These are phyloP conservation scores for Rhodotorula toruloides DNA, from an alignment of 768 basidiomycete species.

Conservation along the genomic window DNA sequence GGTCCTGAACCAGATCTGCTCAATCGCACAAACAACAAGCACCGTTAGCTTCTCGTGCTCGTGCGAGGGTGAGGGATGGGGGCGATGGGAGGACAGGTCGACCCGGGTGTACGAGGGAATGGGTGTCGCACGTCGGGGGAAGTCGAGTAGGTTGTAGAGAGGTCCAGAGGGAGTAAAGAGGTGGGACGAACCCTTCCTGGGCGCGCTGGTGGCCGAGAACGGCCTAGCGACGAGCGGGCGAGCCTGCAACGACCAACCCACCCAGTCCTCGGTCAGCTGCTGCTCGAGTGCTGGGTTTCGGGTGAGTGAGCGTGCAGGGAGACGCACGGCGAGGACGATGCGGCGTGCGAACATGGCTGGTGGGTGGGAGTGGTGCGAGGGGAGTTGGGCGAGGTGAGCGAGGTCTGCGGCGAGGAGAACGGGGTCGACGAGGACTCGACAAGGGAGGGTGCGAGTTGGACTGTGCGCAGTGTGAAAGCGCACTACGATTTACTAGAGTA, in stretches of 20 bases:
- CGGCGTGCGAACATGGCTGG: conserved; percentile 17
- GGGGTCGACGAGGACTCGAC: no score
- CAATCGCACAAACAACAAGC: no score
- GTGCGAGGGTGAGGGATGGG: no score
- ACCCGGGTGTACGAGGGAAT: not conserved
- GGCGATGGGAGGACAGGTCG: no score
- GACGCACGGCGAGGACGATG: conserved; percentile 20
- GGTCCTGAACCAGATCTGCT: conserved; percentile 82
- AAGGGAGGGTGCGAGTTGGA: no score
- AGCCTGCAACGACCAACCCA: conserved; percentile 8
- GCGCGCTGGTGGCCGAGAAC: conserved; percentile 46
- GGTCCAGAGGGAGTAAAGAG: not conserved
- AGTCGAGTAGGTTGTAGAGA: no score
- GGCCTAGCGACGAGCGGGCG: conserved; percentile 41
- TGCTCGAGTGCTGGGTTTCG: not conserved
- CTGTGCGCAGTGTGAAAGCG: no score
- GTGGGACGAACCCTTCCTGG: conserved; percentile 47
- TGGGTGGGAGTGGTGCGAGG: not conserved
- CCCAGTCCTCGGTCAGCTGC: not conserved
- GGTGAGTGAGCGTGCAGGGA: not conserved
- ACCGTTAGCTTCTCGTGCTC: no score
- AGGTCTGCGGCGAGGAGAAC: no score
- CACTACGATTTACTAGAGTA: no score
- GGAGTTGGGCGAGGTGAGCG: not conserved
- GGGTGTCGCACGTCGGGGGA: no score